Percentiles rank a stretch among this genome's conserved stretches.
phyloP scores from a whole-genome alignment of 1,139 yeast genomes.

The Geotrichum citri-aurantii region DNA sequence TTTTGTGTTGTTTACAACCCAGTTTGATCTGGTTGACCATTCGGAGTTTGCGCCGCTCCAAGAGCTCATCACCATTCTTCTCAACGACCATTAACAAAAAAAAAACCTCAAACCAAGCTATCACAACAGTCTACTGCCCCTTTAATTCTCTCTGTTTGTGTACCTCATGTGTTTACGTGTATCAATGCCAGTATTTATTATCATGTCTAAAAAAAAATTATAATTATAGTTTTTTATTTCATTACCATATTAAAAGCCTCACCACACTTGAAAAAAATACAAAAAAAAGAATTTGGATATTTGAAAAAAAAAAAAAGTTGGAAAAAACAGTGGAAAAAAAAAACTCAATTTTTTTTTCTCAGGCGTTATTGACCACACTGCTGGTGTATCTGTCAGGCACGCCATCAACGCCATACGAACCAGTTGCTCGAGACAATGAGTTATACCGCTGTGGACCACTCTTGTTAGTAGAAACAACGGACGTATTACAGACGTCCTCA shows the following conservation, averaged over 20 bases:
- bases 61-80: constrained; percentile 74
- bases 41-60: constrained; percentile 90
- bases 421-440: constrained; percentile 27
- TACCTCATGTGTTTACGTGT: too few species aligned
- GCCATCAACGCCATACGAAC: constrained; percentile 29
- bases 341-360: too few species aligned
- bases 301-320: too few species aligned
- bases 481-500: constrained; percentile 25
- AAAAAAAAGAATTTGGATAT: too few species aligned
- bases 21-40: constrained; percentile 66
- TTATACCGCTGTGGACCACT: constrained; percentile 22
- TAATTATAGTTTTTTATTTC: too few species aligned
- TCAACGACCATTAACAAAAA: constrained; percentile 28
- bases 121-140: too few species aligned
- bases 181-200: too few species aligned
- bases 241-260: too few species aligned
- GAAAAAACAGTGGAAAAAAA: too few species aligned
- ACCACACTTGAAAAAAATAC: too few species aligned
- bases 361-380: neutral
- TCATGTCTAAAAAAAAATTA: too few species aligned
- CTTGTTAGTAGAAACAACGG: constrained; percentile 17
- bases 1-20: constrained; percentile 79
- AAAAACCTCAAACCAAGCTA: neutral
- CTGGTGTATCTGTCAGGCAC: neutral
- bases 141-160: neutral